Percentiles rank a stretch among this genome's conserved stretches.
Conservation (phyloP, 75 land plant genomes). For the Chamaecyparis obtusa region DNA sequence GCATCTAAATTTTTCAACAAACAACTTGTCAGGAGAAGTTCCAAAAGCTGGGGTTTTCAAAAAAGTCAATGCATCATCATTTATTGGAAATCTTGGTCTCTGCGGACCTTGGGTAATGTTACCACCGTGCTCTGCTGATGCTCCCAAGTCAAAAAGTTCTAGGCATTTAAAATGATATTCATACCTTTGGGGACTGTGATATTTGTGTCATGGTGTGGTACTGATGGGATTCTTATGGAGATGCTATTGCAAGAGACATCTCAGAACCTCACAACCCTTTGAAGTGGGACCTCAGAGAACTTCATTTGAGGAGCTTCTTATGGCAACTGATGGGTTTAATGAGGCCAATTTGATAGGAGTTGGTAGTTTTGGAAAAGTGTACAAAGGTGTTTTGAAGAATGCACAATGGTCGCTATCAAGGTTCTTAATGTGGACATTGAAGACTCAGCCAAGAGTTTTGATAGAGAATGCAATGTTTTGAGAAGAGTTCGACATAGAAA, state of each 20-base stretch:
- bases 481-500: no score
- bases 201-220: neutral
- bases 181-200: neutral
- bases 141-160: neutral
- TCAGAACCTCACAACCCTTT: neutral
- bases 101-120: neutral
- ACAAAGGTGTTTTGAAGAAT: no score
- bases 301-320: neutral
- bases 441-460: no score
- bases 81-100: neutral
- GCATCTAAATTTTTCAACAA: constrained; percentile 25
- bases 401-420: no score
- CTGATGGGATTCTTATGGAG: neutral
- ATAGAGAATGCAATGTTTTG: no score
- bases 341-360: no score
- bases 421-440: no score
- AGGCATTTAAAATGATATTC: neutral
- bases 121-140: neutral
- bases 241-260: neutral
- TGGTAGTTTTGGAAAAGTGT: no score
- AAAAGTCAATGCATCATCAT: neutral
- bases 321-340: no score
- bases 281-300: neutral
- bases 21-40: constrained; percentile 27
- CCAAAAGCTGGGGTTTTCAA: constrained; percentile 4